phyloP scores from a whole-genome alignment of 2,329 filamentous ascomycete species.

The Alternaria atra region DNA sequence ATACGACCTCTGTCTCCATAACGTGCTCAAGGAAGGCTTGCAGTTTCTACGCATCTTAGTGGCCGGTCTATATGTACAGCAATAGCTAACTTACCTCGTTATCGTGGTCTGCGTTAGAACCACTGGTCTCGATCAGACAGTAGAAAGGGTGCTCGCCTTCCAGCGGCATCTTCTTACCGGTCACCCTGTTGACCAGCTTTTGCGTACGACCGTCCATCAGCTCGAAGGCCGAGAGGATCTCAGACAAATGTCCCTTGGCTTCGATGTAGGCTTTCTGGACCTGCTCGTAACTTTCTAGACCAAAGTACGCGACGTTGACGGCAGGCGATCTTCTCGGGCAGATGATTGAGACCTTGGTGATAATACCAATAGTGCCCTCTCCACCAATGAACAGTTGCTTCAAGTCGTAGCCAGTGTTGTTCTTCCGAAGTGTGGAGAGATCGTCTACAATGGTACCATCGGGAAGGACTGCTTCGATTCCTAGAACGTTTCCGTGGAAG shows the following conservation, averaged over 20 bases:
- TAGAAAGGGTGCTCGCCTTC: slow-evolving; percentile 91
- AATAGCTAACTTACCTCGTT: slow-evolving; percentile 58
- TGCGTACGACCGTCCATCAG: slow-evolving; percentile 92
- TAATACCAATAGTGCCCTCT: slow-evolving; percentile 93
- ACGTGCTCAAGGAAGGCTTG: slow-evolving; percentile 90
- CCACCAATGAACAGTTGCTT: slow-evolving; percentile 97
- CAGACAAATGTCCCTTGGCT: slow-evolving; percentile 87
- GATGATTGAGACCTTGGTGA: slow-evolving; percentile 88
- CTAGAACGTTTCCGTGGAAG: slow-evolving; percentile 90
- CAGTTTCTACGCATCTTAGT: slow-evolving; percentile 70
- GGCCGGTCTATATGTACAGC: no score
- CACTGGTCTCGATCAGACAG: slow-evolving; percentile 94
- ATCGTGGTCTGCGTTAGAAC: slow-evolving; percentile 93
- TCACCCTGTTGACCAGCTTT: slow-evolving; percentile 67
- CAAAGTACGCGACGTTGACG: slow-evolving; percentile 94
- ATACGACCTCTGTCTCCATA: slow-evolving; percentile 85
- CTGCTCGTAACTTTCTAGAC: slow-evolving; percentile 88
- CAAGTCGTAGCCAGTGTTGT: slow-evolving; percentile 97
- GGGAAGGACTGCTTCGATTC: slow-evolving; percentile 90
- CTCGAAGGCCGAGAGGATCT: slow-evolving; percentile 97
- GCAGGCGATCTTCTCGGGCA: slow-evolving; percentile 88
- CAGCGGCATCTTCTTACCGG: slow-evolving; percentile 79
- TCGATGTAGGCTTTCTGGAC: slow-evolving; percentile 86
- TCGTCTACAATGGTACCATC: slow-evolving; percentile 94
- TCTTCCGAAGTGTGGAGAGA: slow-evolving; percentile 88